These are phyloP conservation scores for Russula sp. DNA, from an alignment of 768 basidiomycete species.

Conservation along the genomic window DNA sequence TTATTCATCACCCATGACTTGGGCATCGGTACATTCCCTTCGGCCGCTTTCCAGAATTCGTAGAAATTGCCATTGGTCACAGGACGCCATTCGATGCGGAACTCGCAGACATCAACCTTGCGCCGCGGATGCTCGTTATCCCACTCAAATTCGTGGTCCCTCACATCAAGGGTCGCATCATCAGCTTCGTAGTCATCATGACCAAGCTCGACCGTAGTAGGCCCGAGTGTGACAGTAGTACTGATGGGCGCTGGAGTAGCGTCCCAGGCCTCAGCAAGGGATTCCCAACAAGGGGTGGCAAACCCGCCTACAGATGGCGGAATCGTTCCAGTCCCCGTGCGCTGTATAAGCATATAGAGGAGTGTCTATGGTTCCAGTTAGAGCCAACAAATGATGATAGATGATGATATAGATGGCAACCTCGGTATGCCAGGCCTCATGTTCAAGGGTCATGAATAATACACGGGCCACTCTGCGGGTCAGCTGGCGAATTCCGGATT, in stretches of 20 bases:
- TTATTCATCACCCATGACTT: constrained; percentile 66
- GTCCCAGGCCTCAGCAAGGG: constrained; percentile 46
- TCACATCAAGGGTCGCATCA: constrained; percentile 39
- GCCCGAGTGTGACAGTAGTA: constrained; percentile 50
- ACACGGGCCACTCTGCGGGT: constrained; percentile 70
- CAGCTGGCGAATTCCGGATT: constrained; percentile 42
- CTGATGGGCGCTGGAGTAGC: constrained; percentile 38
- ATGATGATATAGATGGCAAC: constrained; percentile 28
- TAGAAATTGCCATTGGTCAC: constrained; percentile 87
- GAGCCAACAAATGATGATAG: not conserved
- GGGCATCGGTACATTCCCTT: constrained; percentile 48
- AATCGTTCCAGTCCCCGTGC: constrained; percentile 68
- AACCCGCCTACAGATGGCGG: constrained; percentile 75
- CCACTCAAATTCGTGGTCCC: constrained; percentile 80
- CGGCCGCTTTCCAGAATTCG: constrained; percentile 49
- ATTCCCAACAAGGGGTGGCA: constrained; percentile 62
- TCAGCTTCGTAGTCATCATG: constrained; percentile 78
- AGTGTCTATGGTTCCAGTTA: constrained; percentile 48
- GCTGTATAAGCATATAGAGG: constrained; percentile 90
- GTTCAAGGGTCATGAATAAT: constrained; percentile 87
- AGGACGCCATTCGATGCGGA: constrained; percentile 80
- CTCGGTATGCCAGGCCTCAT: constrained; percentile 86
- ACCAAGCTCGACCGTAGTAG: constrained; percentile 58
- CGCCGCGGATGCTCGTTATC: constrained; percentile 84
- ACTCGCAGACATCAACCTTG: constrained; percentile 52